Evolutionary conservation across 2,329 filamentous ascomycete genomes (phyloP).

Genomic region (Atkinsonella hypoxylon): DNA sequence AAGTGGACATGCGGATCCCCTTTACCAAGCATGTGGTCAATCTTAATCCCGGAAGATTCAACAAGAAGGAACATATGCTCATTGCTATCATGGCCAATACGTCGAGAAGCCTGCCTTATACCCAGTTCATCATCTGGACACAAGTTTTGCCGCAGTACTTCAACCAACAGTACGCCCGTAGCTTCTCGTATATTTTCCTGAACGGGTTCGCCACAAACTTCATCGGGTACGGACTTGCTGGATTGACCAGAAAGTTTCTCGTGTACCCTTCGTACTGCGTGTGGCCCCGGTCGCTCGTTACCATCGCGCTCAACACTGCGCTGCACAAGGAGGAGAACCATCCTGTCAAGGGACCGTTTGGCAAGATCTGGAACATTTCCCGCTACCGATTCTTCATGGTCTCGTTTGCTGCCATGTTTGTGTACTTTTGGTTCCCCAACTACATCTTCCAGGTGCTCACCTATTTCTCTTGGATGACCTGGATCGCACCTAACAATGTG

Average conservation of each 20-base stretch:
- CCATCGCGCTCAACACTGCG: constrained; percentile 36
- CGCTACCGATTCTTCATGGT: constrained; percentile 35
- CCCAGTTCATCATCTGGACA: constrained; percentile 36
- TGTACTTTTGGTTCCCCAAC: constrained; percentile 43
- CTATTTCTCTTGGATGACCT: constrained; percentile 40
- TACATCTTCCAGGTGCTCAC: constrained; percentile 36
- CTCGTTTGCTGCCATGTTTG: constrained; percentile 33
- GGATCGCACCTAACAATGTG: constrained; percentile 34
- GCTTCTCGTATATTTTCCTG: constrained; percentile 37
- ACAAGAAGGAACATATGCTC: constrained; percentile 44
- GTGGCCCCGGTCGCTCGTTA: constrained; percentile 41
- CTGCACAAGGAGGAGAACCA: constrained; percentile 31
- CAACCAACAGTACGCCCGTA: constrained; percentile 35
- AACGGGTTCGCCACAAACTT: constrained; percentile 40
- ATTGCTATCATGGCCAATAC: constrained; percentile 46
- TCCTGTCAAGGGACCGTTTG: constrained; percentile 17
- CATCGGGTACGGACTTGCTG: constrained; percentile 44
- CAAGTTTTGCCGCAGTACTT: constrained; percentile 37
- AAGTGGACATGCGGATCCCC: constrained; percentile 27
- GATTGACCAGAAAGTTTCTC: constrained; percentile 35
- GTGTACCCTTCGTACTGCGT: constrained; percentile 40
- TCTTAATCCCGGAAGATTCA: constrained; percentile 39
- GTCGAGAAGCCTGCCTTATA: constrained; percentile 33
- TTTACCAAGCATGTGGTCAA: constrained; percentile 19
- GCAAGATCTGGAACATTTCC: constrained; percentile 26